These are phyloP conservation scores for Prunus mongolica DNA, from an alignment of 306 rosid genomes.

Conservation along the genomic window DNA sequence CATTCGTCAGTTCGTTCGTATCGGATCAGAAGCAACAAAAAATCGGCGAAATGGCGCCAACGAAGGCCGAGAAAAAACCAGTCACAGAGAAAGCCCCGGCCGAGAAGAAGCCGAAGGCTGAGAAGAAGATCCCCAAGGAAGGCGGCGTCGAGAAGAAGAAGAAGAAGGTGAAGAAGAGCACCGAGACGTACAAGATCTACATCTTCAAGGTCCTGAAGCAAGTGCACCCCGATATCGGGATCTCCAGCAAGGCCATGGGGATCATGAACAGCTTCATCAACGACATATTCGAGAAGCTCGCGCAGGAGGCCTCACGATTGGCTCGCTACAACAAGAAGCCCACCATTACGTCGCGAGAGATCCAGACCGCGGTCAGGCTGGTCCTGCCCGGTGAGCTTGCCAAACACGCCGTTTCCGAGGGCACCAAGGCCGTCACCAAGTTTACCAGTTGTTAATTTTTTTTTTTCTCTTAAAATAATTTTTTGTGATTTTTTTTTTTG, in stretches of 20 bases:
- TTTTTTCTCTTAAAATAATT: no score
- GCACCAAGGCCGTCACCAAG: conserved; percentile 74
- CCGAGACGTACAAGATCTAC: conserved; percentile 73
- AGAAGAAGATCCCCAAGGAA: conserved; percentile 76
- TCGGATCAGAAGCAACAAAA: background rate
- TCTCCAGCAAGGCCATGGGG: conserved; percentile 84
- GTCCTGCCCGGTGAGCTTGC: conserved; percentile 78
- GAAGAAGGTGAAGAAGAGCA: conserved; percentile 65
- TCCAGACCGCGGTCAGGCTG: conserved; percentile 70
- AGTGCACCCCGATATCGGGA: conserved; percentile 74
- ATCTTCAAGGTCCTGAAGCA: conserved; percentile 80
- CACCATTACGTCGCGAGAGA: conserved; percentile 65
- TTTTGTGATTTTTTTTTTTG: background rate
- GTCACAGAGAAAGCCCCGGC: conserved; percentile 59
- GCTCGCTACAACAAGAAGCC: conserved; percentile 78
- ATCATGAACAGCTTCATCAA: conserved; percentile 81
- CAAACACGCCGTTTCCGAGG: conserved; percentile 78
- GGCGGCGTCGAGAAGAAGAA: conserved; percentile 59
- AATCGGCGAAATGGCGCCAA: conserved; percentile 48
- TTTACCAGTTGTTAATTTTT: conserved; percentile 58
- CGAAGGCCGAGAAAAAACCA: conserved; percentile 70
- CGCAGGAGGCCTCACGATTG: conserved; percentile 60
- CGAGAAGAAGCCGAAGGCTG: conserved; percentile 64
- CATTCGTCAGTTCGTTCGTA: background rate
- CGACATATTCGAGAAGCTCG: conserved; percentile 76